Evolutionary conservation across 306 rosid species (phyloP), one percentile per base, ranked within the genome.

Genomic region (Gleditsia sinensis): DNA sequence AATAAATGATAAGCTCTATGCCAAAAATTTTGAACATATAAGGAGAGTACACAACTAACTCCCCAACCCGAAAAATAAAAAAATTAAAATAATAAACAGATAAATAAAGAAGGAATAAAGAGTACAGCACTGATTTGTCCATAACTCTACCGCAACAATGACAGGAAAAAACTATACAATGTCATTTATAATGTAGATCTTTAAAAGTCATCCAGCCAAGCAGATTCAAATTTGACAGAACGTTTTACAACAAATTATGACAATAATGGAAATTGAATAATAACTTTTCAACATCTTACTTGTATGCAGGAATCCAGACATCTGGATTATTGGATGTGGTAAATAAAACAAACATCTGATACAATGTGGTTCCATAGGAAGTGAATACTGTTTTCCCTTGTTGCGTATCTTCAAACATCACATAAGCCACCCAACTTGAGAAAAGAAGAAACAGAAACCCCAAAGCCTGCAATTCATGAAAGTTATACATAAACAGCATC

Each of bases 251-350:
- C 6, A 37, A 6, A 33, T 3, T 3, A 42, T 13, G 32, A 55
- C n/a, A 32, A 39, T 30, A 43, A 16, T 3, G 30, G 33, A 63
- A 69, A 36, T 19, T 32, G 28, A 34, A 71, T 40, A 70, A 57
- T 58, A 36, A 65, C 28, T 60, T 64, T 43, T 77, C 48, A 67
- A 79, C 77, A 58, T 37, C 97, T 83, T 83, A 94, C 99, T 90
- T 94, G 96, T 94, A 94, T 57, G 99, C 99, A 80, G 96, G 99
- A 81, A 90, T 86, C 99, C 99, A 94, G 75, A 94, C 99, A 84
- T 94, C 93, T 51, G 99, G 99, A 83, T 83, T 94, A 85, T 94
- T 94, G 77, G 93, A 86, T 27, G 99, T 92, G 77, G 95, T 88
- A 88, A 94, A 94, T 72, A 94, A 85, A 62, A 92, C 51, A 75